Percentiles rank a stretch among this genome's conserved stretches.
Conservation (phyloP, 2,329 filamentous ascomycete genomes). For the Ophiosphaerella herpotricha region DNA sequence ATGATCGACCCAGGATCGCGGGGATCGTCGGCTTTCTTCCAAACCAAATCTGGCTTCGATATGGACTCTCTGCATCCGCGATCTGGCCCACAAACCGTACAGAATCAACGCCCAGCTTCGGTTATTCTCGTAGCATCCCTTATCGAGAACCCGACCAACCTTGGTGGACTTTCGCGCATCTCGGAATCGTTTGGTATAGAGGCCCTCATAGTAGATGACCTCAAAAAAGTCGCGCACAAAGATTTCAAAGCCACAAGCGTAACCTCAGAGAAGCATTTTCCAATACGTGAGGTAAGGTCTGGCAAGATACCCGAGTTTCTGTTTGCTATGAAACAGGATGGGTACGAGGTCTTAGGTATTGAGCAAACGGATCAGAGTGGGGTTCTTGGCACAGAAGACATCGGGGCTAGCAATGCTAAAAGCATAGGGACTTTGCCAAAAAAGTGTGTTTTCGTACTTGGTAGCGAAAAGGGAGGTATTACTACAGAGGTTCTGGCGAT, state of each 20-base stretch:
- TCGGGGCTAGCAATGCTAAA: slow-evolving; percentile 9
- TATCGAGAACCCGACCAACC: slow-evolving; percentile 56
- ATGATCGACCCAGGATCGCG: not conserved
- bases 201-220: slow-evolving; percentile 51
- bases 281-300: slow-evolving; percentile 48
- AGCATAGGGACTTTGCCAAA: slow-evolving; percentile 38
- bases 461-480: slow-evolving; percentile 58
- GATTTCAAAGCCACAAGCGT: slow-evolving; percentile 58
- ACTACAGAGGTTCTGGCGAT: slow-evolving; percentile 53
- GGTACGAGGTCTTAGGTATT: slow-evolving; percentile 57
- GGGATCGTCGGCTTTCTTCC: slow-evolving; percentile 44
- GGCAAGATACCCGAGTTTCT: slow-evolving; percentile 46
- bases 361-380: slow-evolving; percentile 59
- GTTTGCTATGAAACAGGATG: slow-evolving; percentile 48
- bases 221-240: slow-evolving; percentile 48
- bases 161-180: slow-evolving; percentile 56
- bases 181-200: slow-evolving; percentile 57
- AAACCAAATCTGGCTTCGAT: slow-evolving; percentile 58
- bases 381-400: slow-evolving; percentile 45
- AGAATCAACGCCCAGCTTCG: slow-evolving; percentile 32
- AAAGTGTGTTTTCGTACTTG: slow-evolving; percentile 54
- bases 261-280: slow-evolving; percentile 55
- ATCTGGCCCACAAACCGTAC: slow-evolving; percentile 19
- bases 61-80: slow-evolving; percentile 32
- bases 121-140: slow-evolving; percentile 57